phyloP scores from a whole-genome alignment of 345 rosid genomes.

The Excoecaria cochinchinensis region DNA sequence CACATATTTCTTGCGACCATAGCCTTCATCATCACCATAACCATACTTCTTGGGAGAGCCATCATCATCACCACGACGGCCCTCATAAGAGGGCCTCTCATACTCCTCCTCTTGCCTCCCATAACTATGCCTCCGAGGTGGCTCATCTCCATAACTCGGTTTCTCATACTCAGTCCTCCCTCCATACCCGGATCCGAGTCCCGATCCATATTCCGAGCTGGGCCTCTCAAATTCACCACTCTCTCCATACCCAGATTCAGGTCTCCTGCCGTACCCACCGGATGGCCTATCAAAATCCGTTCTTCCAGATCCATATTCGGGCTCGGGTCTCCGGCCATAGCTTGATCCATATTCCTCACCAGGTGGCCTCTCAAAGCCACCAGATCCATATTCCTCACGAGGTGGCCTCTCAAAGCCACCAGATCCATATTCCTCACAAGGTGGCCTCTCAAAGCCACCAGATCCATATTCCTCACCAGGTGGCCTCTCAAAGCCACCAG shows the following conservation, averaged over 20 bases:
- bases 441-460: slow-evolving; percentile 14
- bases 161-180: slow-evolving; percentile 21
- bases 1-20: slow-evolving; percentile 89
- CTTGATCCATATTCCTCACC: slow-evolving; percentile 27
- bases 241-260: slow-evolving; percentile 25
- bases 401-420: slow-evolving; percentile 22
- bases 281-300: slow-evolving; percentile 20
- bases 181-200: slow-evolving; percentile 34
- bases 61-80: slow-evolving; percentile 34
- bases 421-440: slow-evolving; percentile 4
- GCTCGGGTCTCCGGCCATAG: slow-evolving; percentile 8
- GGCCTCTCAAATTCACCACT: not conserved
- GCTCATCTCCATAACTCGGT: slow-evolving; percentile 17
- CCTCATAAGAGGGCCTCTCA: slow-evolving; percentile 23
- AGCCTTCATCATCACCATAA: slow-evolving; percentile 55
- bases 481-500: slow-evolving; percentile 15
- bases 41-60: slow-evolving; percentile 35
- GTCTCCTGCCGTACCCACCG: slow-evolving; percentile 32
- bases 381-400: slow-evolving; percentile 19
- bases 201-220: slow-evolving; percentile 31
- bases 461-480: slow-evolving; percentile 38
- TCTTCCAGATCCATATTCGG: slow-evolving; percentile 39
- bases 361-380: slow-evolving; percentile 11
- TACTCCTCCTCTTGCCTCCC: slow-evolving; percentile 24
- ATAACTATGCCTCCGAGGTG: slow-evolving; percentile 9